These are phyloP conservation scores for Xenosphaeropsis pyriputrescens DNA, from an alignment of 2,329 filamentous ascomycete species.

Conservation along the genomic window DNA sequence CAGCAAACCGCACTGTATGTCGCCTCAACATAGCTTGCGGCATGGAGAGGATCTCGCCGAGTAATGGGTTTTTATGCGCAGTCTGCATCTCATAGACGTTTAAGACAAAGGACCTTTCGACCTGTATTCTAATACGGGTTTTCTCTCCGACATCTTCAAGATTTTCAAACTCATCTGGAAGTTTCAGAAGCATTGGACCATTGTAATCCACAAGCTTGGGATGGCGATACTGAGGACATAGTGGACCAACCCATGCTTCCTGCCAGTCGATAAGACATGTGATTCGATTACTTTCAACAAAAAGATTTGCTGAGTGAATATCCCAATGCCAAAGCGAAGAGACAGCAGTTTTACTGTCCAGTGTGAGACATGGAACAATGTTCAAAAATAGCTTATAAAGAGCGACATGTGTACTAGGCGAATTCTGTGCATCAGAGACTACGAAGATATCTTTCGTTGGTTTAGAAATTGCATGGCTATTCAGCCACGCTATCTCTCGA, in stretches of 20 bases:
- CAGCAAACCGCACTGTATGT: constrained; percentile 16
- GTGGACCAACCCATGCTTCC: constrained; percentile 14
- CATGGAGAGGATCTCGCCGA: constrained; percentile 13
- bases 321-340: constrained; percentile 24
- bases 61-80: constrained; percentile 12
- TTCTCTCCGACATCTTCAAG: constrained; percentile 14
- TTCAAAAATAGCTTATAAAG: constrained; percentile 19
- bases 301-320: constrained; percentile 22
- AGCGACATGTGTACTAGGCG: constrained; percentile 16
- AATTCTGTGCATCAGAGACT: constrained; percentile 13
- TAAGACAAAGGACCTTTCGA: constrained; percentile 10
- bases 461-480: constrained; percentile 12
- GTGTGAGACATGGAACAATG: constrained; percentile 16
- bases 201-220: constrained; percentile 16
- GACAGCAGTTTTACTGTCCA: constrained; percentile 8
- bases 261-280: constrained; percentile 27
- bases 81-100: constrained; percentile 17
- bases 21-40: too few species aligned
- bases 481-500: constrained; percentile 21
- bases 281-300: constrained; percentile 20
- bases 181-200: constrained; percentile 13
- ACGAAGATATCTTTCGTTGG: constrained; percentile 10
- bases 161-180: constrained; percentile 12
- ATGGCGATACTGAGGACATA: constrained; percentile 10
- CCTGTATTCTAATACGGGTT: constrained; percentile 9